Evolutionary conservation across 139 green algal genomes (phyloP).

Genomic region (Chlamydomonas sphaeroides): DNA sequence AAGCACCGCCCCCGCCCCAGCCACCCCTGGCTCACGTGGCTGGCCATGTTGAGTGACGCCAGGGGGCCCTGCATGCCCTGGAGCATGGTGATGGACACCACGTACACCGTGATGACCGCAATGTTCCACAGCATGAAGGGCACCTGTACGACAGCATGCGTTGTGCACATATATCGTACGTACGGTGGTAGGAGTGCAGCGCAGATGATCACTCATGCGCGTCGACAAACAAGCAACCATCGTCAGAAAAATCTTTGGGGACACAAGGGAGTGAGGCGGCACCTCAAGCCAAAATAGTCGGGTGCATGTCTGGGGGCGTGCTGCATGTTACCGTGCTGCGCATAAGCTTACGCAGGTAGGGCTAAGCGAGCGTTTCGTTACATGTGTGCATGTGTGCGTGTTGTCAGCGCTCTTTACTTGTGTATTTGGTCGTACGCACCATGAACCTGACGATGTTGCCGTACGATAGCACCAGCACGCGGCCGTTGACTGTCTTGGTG

Average conservation of each 20-base stretch:
- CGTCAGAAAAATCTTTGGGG: not conserved
- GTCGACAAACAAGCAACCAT: too few relatives aligned
- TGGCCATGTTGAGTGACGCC: constrained; percentile 41
- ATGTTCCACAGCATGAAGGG: constrained; percentile 7
- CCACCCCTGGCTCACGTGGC: too few relatives aligned
- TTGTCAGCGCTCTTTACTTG: too few relatives aligned
- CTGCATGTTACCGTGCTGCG: too few relatives aligned
- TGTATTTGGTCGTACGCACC: not conserved
- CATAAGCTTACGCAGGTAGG: too few relatives aligned
- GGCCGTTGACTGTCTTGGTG: not conserved
- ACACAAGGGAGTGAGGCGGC: not conserved
- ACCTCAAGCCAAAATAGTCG: too few relatives aligned
- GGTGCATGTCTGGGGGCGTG: too few relatives aligned
- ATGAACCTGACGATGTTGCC: not conserved
- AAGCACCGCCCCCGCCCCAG: too few relatives aligned
- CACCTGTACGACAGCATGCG: not conserved
- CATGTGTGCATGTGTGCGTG: too few relatives aligned
- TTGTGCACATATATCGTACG: too few relatives aligned
- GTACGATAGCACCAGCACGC: constrained; percentile 9
- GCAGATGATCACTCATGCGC: too few relatives aligned
- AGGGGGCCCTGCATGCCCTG: constrained; percentile 41
- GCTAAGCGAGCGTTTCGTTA: too few relatives aligned
- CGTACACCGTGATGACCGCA: constrained; percentile 39
- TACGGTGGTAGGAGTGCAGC: not conserved
- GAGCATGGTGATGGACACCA: constrained; percentile 25